A percentile compares a stretch with the other conserved stretches of the same genome.
These are phyloP conservation scores for Pigoraptor vietnamica DNA, from an alignment of 78 protist genomes.

Conservation along the genomic window DNA sequence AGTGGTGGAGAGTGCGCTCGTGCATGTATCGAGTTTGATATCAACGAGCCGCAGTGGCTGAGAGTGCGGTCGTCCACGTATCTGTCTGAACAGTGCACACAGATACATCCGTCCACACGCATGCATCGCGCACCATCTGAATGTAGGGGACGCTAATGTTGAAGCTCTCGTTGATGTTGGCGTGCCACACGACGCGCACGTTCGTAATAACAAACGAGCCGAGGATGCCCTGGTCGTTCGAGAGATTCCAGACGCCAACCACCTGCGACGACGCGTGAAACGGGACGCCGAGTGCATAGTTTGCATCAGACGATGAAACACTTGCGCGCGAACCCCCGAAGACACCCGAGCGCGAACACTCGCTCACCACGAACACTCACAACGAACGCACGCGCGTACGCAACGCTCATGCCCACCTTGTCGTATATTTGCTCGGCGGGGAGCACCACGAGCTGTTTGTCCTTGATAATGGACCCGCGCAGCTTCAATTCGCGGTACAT, in stretches of 20 bases:
- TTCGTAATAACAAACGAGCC: conserved; percentile 66
- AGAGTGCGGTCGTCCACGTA: no score
- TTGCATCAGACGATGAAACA: no score
- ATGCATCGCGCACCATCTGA: conserved; percentile 4
- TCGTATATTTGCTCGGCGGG: conserved; percentile 48
- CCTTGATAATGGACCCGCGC: conserved; percentile 60
- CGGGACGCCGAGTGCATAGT: neutral
- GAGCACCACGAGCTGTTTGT: conserved; percentile 41
- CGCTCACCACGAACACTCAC: no score
- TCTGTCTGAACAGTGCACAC: neutral
- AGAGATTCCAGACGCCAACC: conserved; percentile 66
- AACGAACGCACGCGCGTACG: no score
- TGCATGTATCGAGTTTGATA: no score
- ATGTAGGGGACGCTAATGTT: conserved; percentile 77
- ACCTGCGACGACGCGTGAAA: neutral
- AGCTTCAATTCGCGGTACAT: conserved; percentile 71
- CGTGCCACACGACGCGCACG: conserved; percentile 78
- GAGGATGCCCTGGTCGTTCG: conserved; percentile 65
- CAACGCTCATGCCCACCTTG: neutral
- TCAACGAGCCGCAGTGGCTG: no score
- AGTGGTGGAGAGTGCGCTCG: no score
- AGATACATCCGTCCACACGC: neutral
- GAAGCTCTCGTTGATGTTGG: conserved; percentile 67
- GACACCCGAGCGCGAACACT: neutral
- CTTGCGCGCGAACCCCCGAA: neutral